phyloP scores from a whole-genome alignment of 1,284 basidiomycete species.

The Bondarzewia mesenterica region DNA sequence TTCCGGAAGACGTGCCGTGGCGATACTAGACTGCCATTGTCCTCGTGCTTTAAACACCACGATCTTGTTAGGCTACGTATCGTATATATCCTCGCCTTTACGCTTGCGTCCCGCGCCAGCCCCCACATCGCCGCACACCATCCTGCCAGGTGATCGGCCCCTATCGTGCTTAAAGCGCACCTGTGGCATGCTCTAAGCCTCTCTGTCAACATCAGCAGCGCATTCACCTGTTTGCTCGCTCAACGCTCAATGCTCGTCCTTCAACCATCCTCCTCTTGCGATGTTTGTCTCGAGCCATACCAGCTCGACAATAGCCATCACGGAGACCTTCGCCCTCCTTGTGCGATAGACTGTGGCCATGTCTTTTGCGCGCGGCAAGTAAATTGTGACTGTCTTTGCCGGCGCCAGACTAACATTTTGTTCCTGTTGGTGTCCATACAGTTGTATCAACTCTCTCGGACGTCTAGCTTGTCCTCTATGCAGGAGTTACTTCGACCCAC shows the following conservation, averaged over 20 bases:
- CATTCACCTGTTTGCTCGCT: conserved; percentile 14
- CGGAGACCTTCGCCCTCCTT: conserved; percentile 31
- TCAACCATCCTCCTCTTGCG: conserved; percentile 39
- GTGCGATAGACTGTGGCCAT: conserved; percentile 43
- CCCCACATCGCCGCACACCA: background rate
- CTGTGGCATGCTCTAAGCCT: background rate
- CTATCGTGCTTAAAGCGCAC: background rate
- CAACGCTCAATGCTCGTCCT: conserved; percentile 41
- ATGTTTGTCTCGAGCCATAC: conserved; percentile 45
- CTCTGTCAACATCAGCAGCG: background rate
- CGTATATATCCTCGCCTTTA: background rate
- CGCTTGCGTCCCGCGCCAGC: background rate
- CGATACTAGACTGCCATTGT: background rate
- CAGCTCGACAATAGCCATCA: conserved; percentile 13
- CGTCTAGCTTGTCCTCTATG: conserved; percentile 36
- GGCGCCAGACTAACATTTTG: background rate
- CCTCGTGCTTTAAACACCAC: background rate
- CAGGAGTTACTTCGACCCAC: conserved; percentile 30
- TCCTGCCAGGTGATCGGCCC: background rate
- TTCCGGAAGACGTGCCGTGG: background rate
- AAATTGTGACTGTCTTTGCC: background rate
- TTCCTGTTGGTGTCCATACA: conserved; percentile 14
- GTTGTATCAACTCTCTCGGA: conserved; percentile 29
- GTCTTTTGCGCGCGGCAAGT: conserved; percentile 41
- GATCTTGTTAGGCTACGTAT: background rate